A percentile compares a stretch with the other conserved stretches of the same genome.
Conservation (phyloP, 495 filamentous ascomycete genomes). For the Talaromyces thailandensis region DNA sequence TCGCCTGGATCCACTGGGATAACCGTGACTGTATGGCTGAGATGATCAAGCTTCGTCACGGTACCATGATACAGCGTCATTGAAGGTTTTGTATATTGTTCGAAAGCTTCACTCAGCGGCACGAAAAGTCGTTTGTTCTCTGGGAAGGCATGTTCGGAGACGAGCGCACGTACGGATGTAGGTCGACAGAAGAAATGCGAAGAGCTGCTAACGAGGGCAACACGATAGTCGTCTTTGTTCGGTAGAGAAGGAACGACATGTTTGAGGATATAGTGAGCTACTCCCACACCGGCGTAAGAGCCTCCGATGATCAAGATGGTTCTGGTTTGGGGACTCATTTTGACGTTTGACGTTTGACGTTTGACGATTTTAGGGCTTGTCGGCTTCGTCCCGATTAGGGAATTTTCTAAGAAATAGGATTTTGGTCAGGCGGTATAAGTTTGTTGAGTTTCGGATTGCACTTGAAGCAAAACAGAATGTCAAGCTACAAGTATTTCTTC, state of each 20-base stretch:
- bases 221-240: conserved; percentile 13
- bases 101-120: conserved; percentile 26
- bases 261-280: conserved; percentile 44
- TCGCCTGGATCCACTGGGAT: neutral
- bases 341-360: no score
- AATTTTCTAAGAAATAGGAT: neutral
- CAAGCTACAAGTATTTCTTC: neutral
- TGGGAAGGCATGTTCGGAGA: conserved; percentile 32
- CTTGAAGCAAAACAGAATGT: neutral
- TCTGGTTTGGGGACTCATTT: neutral
- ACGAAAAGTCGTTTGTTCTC: conserved; percentile 40
- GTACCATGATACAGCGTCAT: conserved; percentile 31
- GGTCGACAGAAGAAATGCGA: conserved; percentile 34
- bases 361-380: neutral
- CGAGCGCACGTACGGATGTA: conserved; percentile 35
- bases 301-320: conserved; percentile 43
- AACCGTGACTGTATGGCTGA: conserved; percentile 19
- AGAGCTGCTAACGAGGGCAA: conserved; percentile 38
- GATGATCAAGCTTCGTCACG: conserved; percentile 22
- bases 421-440: neutral
- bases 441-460: neutral
- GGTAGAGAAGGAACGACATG: conserved; percentile 36
- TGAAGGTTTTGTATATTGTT: conserved; percentile 24
- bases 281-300: conserved; percentile 42
- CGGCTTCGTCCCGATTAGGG: neutral